These are phyloP conservation scores for Chlamydomonas schloesseri DNA, from an alignment of 139 green algal genomes.

Conservation along the genomic window DNA sequence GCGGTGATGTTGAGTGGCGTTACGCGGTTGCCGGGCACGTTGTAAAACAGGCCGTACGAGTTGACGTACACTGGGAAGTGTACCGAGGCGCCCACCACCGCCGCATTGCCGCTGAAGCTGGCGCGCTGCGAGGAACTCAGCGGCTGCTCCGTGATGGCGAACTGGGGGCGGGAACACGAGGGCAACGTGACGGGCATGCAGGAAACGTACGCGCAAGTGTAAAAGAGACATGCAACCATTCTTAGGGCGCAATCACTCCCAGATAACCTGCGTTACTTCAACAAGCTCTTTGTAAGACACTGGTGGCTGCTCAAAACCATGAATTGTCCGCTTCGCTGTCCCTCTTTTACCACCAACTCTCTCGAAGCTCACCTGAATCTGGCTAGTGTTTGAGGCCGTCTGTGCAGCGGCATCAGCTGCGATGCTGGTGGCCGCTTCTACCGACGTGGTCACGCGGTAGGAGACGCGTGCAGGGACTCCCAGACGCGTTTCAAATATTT, in stretches of 20 bases:
- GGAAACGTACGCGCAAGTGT: background rate
- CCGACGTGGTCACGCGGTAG: background rate
- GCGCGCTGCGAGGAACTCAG: background rate
- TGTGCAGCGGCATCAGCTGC: background rate
- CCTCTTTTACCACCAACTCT: too few species aligned
- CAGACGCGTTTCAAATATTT: background rate
- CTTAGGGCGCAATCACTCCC: too few species aligned
- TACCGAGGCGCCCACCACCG: background rate
- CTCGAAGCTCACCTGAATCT: background rate
- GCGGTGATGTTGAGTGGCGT: slow-evolving; percentile 38
- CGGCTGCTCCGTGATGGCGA: slow-evolving; percentile 11
- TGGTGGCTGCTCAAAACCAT: too few species aligned
- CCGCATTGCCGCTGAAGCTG: slow-evolving; percentile 19
- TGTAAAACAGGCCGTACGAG: slow-evolving; percentile 23
- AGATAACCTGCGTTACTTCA: too few species aligned
- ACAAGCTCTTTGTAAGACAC: too few species aligned
- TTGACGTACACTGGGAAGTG: slow-evolving; percentile 13
- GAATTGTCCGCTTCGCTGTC: background rate
- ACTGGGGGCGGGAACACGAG: background rate
- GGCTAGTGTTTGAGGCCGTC: background rate
- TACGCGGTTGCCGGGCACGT: slow-evolving; percentile 13
- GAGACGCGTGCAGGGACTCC: background rate
- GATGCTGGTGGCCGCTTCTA: background rate
- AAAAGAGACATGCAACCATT: background rate
- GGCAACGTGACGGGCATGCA: background rate